Base-by-base conservation (phyloP, 1,139 yeast genomes). In the Geotrichum fermentans region DNA sequence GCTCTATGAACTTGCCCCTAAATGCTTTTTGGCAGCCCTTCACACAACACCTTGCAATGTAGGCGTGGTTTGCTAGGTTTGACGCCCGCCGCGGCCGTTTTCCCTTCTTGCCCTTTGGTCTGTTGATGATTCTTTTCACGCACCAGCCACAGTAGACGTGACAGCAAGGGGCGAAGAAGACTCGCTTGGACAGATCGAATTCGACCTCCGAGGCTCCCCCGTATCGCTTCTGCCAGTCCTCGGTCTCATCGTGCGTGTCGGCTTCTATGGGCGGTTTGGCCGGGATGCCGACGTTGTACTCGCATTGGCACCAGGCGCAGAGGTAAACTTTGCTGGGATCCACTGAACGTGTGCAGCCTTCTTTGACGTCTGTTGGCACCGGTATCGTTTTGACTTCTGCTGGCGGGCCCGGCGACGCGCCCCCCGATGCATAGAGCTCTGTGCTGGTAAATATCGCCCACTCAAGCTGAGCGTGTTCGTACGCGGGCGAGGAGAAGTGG, bases 101-200 rank as follows among this genome's bases (percentile, higher is more conserved):
- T 30, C 18, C 26, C 36, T 21, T 34, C 38, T 21, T 22, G 41
- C 41, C 41, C 21, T 41, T 44, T 3, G 30, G 50, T 43, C 61
- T 38, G 46, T 55, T 56, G 35, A 51, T 50, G 33, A 82, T 79
- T 55, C 75, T 74, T 57, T 77, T 78, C 17, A 83, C 85, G 68
- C 96, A 89, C 47, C 92, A 68, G 1, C 96, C 96, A 65, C 97
- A 89, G 62, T 78, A 89, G 0, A 82, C 76, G 68, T 89, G 97
- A 0, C 96, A 96, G 69, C 97, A 89, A 11, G 63, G 61, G 0
- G 90, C 76, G 26, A 77, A 74, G 61, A 83, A 88, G 4, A 84
- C 77, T 53, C 92, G 73, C 59, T 75, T 80, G 1, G 92, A 82
- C 30, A 86, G 68, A 47, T 77, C 82, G 30, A 70, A 62, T 59